Conservation (phyloP, 305 asterid genomes). For the Rubia balearica region DNA sequence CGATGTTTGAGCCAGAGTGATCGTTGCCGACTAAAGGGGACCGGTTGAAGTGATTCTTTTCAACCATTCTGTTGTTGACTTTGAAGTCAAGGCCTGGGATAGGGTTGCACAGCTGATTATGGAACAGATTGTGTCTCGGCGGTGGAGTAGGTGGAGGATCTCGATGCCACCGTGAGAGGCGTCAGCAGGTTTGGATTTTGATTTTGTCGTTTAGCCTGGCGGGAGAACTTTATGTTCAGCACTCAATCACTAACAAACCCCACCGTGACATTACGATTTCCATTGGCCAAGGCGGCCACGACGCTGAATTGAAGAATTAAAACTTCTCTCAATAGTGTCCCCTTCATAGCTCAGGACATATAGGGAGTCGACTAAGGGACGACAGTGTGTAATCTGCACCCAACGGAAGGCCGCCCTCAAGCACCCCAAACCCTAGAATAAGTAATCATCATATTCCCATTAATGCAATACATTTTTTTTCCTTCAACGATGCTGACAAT, state of each 20-base stretch:
- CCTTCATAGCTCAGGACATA: neutral
- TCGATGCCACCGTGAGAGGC: too few relatives aligned
- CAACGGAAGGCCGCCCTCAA: slow-evolving; percentile 67
- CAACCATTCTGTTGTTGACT: too few relatives aligned
- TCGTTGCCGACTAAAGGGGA: too few relatives aligned
- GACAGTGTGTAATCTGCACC: slow-evolving; percentile 55
- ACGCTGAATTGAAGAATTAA: neutral
- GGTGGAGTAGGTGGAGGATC: too few relatives aligned
- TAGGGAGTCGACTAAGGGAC: too few relatives aligned
- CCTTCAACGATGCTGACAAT: neutral
- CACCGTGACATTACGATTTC: neutral
- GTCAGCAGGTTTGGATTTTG: too few relatives aligned
- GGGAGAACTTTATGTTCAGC: neutral
- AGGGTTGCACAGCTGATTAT: too few relatives aligned
- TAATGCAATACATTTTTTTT: neutral
- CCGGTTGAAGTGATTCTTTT: too few relatives aligned
- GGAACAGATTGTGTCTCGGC: too few relatives aligned
- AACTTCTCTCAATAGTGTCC: neutral
- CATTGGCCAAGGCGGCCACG: neutral
- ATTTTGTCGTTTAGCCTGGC: too few relatives aligned
- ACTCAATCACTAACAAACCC: neutral
- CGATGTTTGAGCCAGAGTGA: too few relatives aligned
- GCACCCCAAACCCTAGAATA: slow-evolving; percentile 92
- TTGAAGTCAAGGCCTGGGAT: too few relatives aligned
- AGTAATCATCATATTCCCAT: slow-evolving; percentile 25